Evolutionary conservation across 2,329 filamentous ascomycete species (phyloP).

Genomic region (Verticillium tricorpus): DNA sequence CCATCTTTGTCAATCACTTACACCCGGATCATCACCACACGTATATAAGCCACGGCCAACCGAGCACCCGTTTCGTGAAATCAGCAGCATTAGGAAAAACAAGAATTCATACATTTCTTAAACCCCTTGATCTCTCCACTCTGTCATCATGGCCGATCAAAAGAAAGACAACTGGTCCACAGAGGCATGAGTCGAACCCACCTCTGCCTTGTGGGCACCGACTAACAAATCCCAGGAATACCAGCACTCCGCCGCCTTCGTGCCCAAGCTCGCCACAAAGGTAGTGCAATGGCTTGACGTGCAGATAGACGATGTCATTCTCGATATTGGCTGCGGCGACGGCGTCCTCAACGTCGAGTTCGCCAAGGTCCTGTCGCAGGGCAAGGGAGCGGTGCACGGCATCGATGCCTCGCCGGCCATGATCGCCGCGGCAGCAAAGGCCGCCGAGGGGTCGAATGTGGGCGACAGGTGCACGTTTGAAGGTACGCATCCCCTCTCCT

Average conservation of each 20-base stretch:
- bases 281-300: conserved; percentile 55
- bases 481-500: conserved; percentile 20
- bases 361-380: conserved; percentile 37
- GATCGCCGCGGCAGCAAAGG: conserved; percentile 46
- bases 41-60: background rate
- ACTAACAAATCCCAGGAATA: conserved; percentile 40
- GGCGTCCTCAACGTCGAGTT: conserved; percentile 55
- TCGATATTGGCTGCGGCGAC: conserved; percentile 63
- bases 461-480: conserved; percentile 36
- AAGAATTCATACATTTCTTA: background rate
- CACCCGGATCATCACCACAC: background rate
- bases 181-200: conserved; percentile 20
- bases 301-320: conserved; percentile 50
- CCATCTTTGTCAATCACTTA: background rate
- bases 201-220: background rate
- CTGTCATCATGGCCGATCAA: conserved; percentile 14
- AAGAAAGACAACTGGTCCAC: conserved; percentile 34
- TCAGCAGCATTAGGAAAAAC: background rate
- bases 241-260: conserved; percentile 57
- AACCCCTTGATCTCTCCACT: background rate
- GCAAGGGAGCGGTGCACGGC: conserved; percentile 47
- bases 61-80: background rate
- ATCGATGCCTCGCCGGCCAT: conserved; percentile 55
- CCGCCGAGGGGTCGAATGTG: conserved; percentile 28
- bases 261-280: conserved; percentile 56